phyloP scores from a whole-genome alignment of 139 green algal species.

The Micractinium sp. region DNA sequence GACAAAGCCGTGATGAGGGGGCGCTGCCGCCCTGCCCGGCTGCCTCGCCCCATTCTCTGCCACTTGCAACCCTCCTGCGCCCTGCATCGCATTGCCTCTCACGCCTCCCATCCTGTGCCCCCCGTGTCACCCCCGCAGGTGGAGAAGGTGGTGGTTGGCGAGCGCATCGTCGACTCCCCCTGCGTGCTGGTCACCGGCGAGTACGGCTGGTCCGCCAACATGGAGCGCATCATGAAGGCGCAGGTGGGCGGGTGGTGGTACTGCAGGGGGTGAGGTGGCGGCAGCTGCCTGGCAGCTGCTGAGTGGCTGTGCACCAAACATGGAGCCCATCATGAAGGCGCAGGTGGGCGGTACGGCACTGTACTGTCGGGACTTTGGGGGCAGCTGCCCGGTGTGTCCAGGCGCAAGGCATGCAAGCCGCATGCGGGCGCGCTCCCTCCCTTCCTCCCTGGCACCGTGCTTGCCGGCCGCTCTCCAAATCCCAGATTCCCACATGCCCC shows the following conservation, averaged over 20 bases:
- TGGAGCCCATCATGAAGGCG: constrained; percentile 99
- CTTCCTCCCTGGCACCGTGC: too few species aligned
- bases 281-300: not conserved
- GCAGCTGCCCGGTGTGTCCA: too few species aligned
- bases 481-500: not conserved
- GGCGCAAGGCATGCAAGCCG: too few species aligned
- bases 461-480: not conserved
- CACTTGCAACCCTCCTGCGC: not conserved
- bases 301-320: constrained; percentile 89
- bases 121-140: not conserved
- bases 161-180: constrained; percentile 98
- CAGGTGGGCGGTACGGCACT: constrained; percentile 59
- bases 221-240: constrained; percentile 99
- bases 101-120: not conserved
- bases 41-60: not conserved
- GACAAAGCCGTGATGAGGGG: not conserved
- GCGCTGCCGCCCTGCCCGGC: not conserved
- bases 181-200: constrained; percentile 99
- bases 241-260: constrained; percentile 68
- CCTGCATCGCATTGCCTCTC: not conserved
- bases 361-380: too few species aligned
- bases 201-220: constrained; percentile 99
- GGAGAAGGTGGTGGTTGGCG: constrained; percentile 89
- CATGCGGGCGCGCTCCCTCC: too few species aligned
- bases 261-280: too few species aligned